A percentile compares a stretch with the other conserved stretches of the same genome.
Conservation (phyloP, 306 rosid genomes). For the Crotalaria pallida region DNA sequence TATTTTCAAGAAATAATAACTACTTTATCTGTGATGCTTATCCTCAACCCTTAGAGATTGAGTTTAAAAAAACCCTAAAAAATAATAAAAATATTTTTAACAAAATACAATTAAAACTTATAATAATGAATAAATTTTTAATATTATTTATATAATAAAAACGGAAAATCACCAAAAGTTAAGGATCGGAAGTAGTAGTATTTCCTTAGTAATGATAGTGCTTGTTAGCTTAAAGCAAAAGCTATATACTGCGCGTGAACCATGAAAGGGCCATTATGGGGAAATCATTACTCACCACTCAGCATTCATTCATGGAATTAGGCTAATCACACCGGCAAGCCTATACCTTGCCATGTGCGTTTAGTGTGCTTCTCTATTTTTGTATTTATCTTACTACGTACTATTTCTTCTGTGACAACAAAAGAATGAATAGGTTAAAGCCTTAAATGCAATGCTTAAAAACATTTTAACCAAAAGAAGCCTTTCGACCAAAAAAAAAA, state of each 20-base stretch:
- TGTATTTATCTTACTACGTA: neutral
- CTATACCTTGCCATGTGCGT: slow-evolving; percentile 26
- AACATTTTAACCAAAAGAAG: slow-evolving; percentile 28
- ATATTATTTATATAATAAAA: too few relatives aligned
- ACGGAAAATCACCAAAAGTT: too few relatives aligned
- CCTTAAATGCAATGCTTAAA: neutral
- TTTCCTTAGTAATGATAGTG: slow-evolving; percentile 13
- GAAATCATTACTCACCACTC: neutral
- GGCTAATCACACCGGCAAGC: slow-evolving; percentile 16
- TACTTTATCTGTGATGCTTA: too few relatives aligned
- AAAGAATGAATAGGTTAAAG: slow-evolving; percentile 5
- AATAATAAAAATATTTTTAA: too few relatives aligned
- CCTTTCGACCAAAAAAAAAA: slow-evolving; percentile 9
- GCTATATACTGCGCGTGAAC: neutral
- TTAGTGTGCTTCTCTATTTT: neutral
- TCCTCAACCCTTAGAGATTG: too few relatives aligned
- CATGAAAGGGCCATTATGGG: slow-evolving; percentile 1
- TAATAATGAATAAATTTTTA: too few relatives aligned
- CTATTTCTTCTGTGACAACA: neutral
- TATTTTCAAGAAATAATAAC: too few relatives aligned
- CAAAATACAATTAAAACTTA: too few relatives aligned
- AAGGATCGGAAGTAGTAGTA: too few relatives aligned
- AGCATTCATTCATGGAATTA: slow-evolving; percentile 16
- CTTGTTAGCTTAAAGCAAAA: slow-evolving; percentile 2
- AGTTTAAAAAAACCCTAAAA: too few relatives aligned